Percentiles rank a stretch among this genome's conserved stretches.
phyloP scores from a whole-genome alignment of 441 rosid genomes.

The Flueggea neowawraea region DNA sequence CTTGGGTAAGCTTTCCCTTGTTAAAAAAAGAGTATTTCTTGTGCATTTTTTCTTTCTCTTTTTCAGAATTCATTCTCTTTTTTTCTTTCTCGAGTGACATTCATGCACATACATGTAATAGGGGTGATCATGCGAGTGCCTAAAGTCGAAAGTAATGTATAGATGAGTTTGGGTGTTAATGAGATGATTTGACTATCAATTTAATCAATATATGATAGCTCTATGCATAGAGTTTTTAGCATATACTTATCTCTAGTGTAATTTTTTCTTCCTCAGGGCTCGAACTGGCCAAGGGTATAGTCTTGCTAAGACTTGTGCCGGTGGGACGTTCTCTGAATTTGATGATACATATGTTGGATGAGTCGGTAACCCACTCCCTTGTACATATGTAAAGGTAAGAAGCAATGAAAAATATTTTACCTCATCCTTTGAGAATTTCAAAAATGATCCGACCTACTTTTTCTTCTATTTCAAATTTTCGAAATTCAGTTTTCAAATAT shows the following conservation, averaged over 20 bases:
- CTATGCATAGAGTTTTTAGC: not conserved
- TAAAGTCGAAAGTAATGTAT: too few species aligned
- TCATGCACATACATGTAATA: too few species aligned
- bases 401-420: not conserved
- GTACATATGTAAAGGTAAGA: constrained; percentile 84
- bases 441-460: not conserved
- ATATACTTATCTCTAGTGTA: not conserved
- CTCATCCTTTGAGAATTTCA: not conserved
- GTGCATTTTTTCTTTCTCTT: not conserved
- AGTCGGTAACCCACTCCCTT: constrained; percentile 96
- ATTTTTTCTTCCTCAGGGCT: constrained; percentile 43
- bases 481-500: too few species aligned
- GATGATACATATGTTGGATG: constrained; percentile 97
- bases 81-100: not conserved
- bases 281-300: constrained; percentile 99
- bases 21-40: too few species aligned
- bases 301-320: constrained; percentile 98
- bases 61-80: not conserved
- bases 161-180: too few species aligned
- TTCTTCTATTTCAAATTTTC: not conserved
- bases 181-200: too few species aligned
- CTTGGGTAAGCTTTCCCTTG: constrained; percentile 64
- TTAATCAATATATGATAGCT: too few species aligned
- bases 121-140: too few species aligned
- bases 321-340: constrained; percentile 95